A percentile compares a stretch with the other conserved stretches of the same genome.
phyloP scores from a whole-genome alignment of 2,329 filamentous ascomycete genomes.

The Remersonia thermophila region DNA sequence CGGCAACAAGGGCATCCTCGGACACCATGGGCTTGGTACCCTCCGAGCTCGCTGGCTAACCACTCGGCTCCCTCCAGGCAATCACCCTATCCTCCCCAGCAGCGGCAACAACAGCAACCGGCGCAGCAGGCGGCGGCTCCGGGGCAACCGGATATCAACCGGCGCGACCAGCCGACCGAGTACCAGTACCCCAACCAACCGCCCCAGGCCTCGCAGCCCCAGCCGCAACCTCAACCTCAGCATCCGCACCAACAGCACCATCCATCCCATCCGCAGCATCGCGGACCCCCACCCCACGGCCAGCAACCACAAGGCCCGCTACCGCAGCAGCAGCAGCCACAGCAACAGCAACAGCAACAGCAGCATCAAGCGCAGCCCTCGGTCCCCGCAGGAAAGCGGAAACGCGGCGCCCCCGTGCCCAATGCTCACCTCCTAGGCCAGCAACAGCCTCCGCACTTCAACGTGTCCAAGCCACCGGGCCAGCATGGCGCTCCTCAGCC shows the following conservation, averaged over 20 bases:
- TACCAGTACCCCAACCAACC: constrained; percentile 25
- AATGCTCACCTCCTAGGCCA: constrained; percentile 18
- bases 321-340: constrained; percentile 26
- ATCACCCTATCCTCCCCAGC: constrained; percentile 8
- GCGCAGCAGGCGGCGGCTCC: constrained; percentile 4
- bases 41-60: too few species aligned
- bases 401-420: constrained; percentile 16
- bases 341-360: too few species aligned
- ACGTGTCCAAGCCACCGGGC: constrained; percentile 19
- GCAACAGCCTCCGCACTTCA: constrained; percentile 21
- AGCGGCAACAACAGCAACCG: constrained; percentile 15
- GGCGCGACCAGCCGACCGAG: constrained; percentile 25
- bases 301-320: constrained; percentile 20
- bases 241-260: constrained; percentile 23
- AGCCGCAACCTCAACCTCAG: constrained; percentile 2
- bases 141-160: constrained; percentile 33
- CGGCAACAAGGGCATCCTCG: too few species aligned
- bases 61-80: constrained; percentile 16
- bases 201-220: constrained; percentile 21
- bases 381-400: constrained; percentile 28
- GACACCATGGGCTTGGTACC: too few species aligned
- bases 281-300: constrained; percentile 22
- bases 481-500: constrained; percentile 11
- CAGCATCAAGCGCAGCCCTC: too few species aligned
- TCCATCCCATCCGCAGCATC: constrained; percentile 3